Evolutionary conservation across 1,284 basidiomycete species (phyloP), one percentile per base, ranked within the genome.

Genomic region (Sporisorium iseilematis-ciliati): DNA sequence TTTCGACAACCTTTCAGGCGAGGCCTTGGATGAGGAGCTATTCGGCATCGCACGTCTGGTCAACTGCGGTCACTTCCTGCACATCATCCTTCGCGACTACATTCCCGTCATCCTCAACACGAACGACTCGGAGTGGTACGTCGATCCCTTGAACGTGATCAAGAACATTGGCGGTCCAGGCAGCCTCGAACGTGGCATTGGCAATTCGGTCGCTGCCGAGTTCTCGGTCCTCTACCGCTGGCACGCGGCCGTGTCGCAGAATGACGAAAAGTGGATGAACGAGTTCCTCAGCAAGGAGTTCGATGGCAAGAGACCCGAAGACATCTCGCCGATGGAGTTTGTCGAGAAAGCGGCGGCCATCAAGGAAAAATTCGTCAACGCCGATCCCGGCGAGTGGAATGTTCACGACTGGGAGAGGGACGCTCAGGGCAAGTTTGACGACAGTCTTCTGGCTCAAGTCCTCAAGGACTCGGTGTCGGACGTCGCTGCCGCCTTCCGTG

Each of bases 401-500:
- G 76, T 79, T 21, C 70, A 59, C 65, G 91, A 91, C 3, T 79
- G 93, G 66, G 76, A 89, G 69, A 90, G 93, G n/a, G 88, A 91
- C 61, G 86, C 77, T 23, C 88, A 92, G 46, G 90, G 89, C 46
- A 85, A 78, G 3, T 93, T 93, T 87, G 89, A 88, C 38, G 92
- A 94, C 81, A 88, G 88, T 7, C 90, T 91, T 60, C 88, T 95
- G 18, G 92, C 92, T n/a, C 46, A 66, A 50, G 63, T 80, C 54
- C 62, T 80, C 60, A 80, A 77, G 63, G 69, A 75, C 35, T 70
- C 76, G 41, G 63, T 65, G 0, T 43, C 91, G 66, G 88, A 91
- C 63, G 89, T 91, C 25, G 93, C 93, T 7, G 90, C 87, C 46
- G 89, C 91, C 14, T 95, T 95, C 88, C 88, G 90, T 60, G 93